Evolutionary conservation across 2,329 filamentous ascomycete genomes (phyloP).

Genomic region (Colletotrichum filicis): DNA sequence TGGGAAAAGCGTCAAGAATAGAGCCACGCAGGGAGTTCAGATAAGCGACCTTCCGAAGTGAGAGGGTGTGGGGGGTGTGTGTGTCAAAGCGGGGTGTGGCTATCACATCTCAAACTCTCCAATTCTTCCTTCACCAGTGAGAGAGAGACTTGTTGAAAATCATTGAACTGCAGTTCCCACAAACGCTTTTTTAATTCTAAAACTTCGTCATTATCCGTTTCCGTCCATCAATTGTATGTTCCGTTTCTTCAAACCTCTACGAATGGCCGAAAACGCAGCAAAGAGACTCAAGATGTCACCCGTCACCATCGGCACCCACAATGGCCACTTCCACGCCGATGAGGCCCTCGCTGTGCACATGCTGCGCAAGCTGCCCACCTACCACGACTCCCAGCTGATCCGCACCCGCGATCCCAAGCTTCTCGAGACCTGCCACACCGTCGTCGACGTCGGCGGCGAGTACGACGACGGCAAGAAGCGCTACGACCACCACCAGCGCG

Average conservation of each 20-base stretch:
- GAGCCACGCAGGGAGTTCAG: conserved; percentile 5
- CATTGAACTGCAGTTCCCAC: conserved; percentile 12
- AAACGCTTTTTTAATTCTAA: neutral
- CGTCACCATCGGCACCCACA: conserved; percentile 88
- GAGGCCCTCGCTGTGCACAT: conserved; percentile 97
- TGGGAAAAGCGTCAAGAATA: conserved; percentile 31
- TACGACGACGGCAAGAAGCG: conserved; percentile 82
- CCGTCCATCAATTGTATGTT: conserved; percentile 49
- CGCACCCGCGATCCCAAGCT: conserved; percentile 87
- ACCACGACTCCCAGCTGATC: conserved; percentile 77
- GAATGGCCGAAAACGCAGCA: conserved; percentile 75
- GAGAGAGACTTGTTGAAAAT: neutral
- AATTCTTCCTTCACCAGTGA: conserved; percentile 22
- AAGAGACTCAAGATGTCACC: conserved; percentile 83
- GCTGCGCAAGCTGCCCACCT: conserved; percentile 87
- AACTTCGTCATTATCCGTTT: neutral
- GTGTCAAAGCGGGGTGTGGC: neutral
- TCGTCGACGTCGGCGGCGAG: conserved; percentile 97
- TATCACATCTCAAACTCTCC: conserved; percentile 33
- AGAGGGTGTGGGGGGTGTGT: neutral
- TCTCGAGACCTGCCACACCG: conserved; percentile 87
- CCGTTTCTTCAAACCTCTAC: conserved; percentile 46
- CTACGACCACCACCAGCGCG: conserved; percentile 98
- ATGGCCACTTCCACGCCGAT: conserved; percentile 98
- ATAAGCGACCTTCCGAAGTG: neutral